These are phyloP conservation scores for Pythium diclinum DNA, from an alignment of 352 stramenopile genomes.

Conservation along the genomic window DNA sequence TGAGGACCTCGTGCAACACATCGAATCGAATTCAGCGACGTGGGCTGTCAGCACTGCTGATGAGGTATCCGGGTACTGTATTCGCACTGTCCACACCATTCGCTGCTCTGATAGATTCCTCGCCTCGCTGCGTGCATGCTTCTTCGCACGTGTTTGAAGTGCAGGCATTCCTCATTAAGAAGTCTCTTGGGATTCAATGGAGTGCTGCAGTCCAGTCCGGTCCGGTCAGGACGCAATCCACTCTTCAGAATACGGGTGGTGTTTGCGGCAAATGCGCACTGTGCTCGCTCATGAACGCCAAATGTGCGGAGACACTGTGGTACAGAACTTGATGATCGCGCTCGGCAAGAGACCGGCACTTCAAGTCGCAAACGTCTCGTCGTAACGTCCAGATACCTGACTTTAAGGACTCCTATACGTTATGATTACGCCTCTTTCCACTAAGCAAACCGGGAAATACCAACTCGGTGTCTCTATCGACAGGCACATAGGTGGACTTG, in stretches of 20 bases:
- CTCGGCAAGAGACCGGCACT: background rate
- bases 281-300: background rate
- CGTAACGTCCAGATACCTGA: background rate
- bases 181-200: too few species aligned
- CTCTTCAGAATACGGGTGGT: background rate
- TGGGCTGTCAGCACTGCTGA: too few species aligned
- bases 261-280: background rate
- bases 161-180: too few species aligned
- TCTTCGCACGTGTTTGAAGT: too few species aligned
- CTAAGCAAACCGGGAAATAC: background rate
- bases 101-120: too few species aligned
- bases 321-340: background rate
- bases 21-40: too few species aligned
- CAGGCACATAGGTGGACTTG: background rate
- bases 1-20: too few species aligned
- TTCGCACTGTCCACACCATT: too few species aligned
- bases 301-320: background rate
- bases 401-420: background rate
- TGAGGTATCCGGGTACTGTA: too few species aligned
- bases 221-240: too few species aligned
- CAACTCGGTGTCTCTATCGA: background rate
- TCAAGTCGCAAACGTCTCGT: background rate
- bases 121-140: too few species aligned
- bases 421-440: background rate
- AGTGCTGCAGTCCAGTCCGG: too few species aligned